phyloP scores from a whole-genome alignment of 768 basidiomycete genomes.

The Rhodotorula graminis region DNA sequence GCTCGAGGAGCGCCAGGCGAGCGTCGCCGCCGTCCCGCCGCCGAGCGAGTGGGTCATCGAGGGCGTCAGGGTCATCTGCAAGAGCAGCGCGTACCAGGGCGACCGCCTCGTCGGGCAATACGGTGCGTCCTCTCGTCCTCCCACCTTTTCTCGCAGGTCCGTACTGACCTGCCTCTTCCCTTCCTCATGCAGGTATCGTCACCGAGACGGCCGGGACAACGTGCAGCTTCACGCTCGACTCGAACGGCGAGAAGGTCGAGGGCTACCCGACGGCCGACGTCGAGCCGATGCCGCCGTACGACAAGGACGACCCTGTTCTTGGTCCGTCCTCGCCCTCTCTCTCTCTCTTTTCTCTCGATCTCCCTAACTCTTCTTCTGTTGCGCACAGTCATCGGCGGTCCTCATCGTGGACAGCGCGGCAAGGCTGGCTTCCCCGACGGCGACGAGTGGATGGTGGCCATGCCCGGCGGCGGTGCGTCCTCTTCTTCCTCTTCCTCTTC shows the following conservation, averaged over 20 bases:
- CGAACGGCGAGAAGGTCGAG: constrained; percentile 22
- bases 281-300: constrained; percentile 21
- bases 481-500: background rate
- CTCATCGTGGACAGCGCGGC: constrained; percentile 18
- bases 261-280: constrained; percentile 19
- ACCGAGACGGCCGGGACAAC: background rate
- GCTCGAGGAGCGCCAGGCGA: constrained; percentile 18
- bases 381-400: constrained; percentile 27
- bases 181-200: constrained; percentile 19
- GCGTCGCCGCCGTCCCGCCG: background rate
- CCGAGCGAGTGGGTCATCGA: constrained; percentile 25
- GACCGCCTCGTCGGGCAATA: constrained; percentile 21
- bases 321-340: constrained; percentile 5
- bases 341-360: too few species aligned
- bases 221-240: constrained; percentile 27
- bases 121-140: constrained; percentile 10
- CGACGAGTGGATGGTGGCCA: constrained; percentile 30
- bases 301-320: constrained; percentile 15
- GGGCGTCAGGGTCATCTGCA: constrained; percentile 14
- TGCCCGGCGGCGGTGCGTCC: background rate
- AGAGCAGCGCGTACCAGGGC: constrained; percentile 19
- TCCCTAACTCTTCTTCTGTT: background rate
- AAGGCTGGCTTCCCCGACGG: constrained; percentile 14
- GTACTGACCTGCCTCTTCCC: background rate
- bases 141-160: background rate